Percentiles rank a stretch among this genome's conserved stretches.
Evolutionary conservation across 2,329 filamentous ascomycete genomes (phyloP).

Genomic region (Paraphoma chrysanthemicola): DNA sequence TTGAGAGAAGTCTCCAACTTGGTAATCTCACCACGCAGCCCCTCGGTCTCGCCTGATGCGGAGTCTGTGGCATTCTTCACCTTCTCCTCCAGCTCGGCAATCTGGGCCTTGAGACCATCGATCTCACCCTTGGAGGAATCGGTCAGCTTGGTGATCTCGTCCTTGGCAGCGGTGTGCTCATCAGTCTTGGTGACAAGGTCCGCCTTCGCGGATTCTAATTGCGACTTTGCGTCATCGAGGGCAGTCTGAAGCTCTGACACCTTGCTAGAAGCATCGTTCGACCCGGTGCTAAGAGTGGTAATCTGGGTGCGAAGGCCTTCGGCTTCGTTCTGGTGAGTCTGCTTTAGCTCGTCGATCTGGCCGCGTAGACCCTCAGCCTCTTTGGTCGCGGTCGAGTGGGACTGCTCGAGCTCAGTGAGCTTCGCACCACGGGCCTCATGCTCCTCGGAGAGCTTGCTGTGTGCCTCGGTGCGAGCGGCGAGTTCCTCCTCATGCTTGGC

Average conservation of each 20-base stretch:
- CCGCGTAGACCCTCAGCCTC: conserved; percentile 20
- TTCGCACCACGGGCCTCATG: conserved; percentile 24
- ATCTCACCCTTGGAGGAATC: conserved; percentile 32
- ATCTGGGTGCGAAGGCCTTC: conserved; percentile 33
- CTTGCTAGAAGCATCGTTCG: conserved; percentile 19
- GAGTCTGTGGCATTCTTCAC: conserved; percentile 27
- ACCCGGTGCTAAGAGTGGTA: conserved; percentile 27
- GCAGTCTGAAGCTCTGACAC: conserved; percentile 15
- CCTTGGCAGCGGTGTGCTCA: conserved; percentile 20
- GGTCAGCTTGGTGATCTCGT: conserved; percentile 15
- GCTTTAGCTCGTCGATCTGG: conserved; percentile 25
- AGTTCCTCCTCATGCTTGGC: conserved; percentile 22
- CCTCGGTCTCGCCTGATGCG: conserved; percentile 36
- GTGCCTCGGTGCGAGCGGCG: conserved; percentile 20
- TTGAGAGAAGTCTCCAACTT: conserved; percentile 37
- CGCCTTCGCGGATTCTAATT: conserved; percentile 25
- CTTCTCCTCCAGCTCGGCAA: conserved; percentile 30
- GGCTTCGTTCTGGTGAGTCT: conserved; percentile 15
- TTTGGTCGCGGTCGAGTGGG: conserved; percentile 24
- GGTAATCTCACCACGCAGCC: conserved; percentile 30
- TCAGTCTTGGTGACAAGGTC: conserved; percentile 28
- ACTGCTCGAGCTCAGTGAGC: conserved; percentile 23
- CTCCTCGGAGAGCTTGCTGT: conserved; percentile 28
- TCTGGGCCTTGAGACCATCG: conserved; percentile 30
- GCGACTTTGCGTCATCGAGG: conserved; percentile 14